A percentile compares a stretch with the other conserved stretches of the same genome.
These are phyloP conservation scores for Mycena leptocephala DNA, from an alignment of 768 basidiomycete genomes.

Conservation along the genomic window DNA sequence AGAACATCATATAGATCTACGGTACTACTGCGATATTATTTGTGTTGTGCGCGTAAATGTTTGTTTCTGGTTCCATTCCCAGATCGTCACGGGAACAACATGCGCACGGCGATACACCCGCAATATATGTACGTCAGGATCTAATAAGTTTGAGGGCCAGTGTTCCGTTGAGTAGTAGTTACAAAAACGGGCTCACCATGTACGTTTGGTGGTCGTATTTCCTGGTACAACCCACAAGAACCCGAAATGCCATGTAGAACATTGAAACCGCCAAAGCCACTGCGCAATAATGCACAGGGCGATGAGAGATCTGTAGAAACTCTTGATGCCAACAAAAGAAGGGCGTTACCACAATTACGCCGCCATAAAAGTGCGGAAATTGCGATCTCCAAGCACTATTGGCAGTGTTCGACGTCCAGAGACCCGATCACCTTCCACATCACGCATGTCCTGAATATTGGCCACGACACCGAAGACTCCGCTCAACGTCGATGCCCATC, in stretches of 20 bases:
- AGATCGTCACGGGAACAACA: background rate
- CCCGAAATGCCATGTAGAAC: conserved; percentile 20
- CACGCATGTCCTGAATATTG: conserved; percentile 58
- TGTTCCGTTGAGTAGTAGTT: no score
- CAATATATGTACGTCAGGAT: background rate
- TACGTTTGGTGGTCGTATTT: conserved; percentile 18
- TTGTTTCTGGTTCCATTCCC: no score
- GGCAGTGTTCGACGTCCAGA: conserved; percentile 58
- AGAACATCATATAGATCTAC: no score
- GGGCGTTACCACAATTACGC: background rate
- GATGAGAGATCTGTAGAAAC: background rate
- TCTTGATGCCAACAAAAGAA: background rate
- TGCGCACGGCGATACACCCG: background rate
- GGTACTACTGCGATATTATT: no score
- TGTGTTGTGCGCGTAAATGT: no score
- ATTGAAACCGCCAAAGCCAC: conserved; percentile 3
- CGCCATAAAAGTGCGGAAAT: background rate
- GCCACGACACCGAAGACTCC: conserved; percentile 57
- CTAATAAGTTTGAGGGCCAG: background rate
- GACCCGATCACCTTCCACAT: conserved; percentile 53
- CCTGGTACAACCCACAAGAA: background rate
- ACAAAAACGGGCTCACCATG: background rate
- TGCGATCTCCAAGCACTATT: conserved; percentile 18
- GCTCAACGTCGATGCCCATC: conserved; percentile 1
- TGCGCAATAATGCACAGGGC: background rate